These are phyloP conservation scores for Colletotrichum tofieldiae DNA, from an alignment of 2,329 filamentous ascomycete genomes.

Conservation along the genomic window DNA sequence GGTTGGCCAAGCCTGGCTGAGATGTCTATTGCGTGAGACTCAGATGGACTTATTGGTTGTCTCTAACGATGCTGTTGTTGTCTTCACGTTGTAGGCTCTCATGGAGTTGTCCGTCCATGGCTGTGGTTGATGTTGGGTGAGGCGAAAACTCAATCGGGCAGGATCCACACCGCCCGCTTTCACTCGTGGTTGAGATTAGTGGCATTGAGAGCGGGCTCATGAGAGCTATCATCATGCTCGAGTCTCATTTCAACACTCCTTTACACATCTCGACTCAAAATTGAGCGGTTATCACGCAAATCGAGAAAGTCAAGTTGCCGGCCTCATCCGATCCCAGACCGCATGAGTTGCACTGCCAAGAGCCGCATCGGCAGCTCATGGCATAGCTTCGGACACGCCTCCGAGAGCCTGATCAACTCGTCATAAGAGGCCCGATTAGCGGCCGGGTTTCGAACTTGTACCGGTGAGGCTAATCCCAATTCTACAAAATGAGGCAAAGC, in stretches of 20 bases:
- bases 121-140: slow-evolving; percentile 25
- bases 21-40: not conserved
- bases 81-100: not conserved
- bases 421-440: slow-evolving; percentile 21
- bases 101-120: not conserved
- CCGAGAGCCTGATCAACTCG: not conserved
- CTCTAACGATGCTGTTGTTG: not conserved
- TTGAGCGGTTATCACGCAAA: not conserved
- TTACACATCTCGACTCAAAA: not conserved
- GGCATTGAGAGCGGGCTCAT: slow-evolving; percentile 1
- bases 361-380: not conserved
- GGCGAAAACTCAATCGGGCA: slow-evolving; percentile 42
- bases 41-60: not conserved
- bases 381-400: not conserved
- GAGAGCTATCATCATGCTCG: not conserved
- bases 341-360: not conserved
- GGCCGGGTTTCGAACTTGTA: slow-evolving; percentile 4
- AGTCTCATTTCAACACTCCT: not conserved
- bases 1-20: not conserved
- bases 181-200: slow-evolving; percentile 5
- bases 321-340: not conserved
- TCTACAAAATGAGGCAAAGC: not conserved
- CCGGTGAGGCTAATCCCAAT: not conserved
- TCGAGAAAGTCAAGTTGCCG: too few relatives aligned
- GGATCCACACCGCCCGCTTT: slow-evolving; percentile 37